Conservation (phyloP, 345 rosid genomes). For the Hibiscus syriacus region DNA sequence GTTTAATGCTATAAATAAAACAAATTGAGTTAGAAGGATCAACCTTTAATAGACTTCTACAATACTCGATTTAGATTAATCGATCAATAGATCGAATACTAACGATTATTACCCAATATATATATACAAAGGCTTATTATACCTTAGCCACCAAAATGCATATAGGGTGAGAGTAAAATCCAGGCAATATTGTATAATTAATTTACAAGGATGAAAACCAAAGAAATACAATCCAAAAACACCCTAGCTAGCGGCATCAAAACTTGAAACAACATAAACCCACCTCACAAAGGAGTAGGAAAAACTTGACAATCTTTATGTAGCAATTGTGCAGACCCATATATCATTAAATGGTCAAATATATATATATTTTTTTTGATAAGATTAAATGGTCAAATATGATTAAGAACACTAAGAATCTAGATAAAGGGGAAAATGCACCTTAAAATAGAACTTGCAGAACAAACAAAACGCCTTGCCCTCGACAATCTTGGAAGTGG, state of each 20-base stretch:
- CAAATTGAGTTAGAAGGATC: too few species aligned
- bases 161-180: not conserved
- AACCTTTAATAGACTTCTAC: too few species aligned
- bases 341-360: constrained; percentile 18
- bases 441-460: constrained; percentile 23
- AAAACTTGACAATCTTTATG: constrained; percentile 5
- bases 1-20: too few species aligned
- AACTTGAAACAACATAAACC: constrained; percentile 15
- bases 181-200: not conserved
- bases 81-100: too few species aligned
- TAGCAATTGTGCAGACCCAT: constrained; percentile 19
- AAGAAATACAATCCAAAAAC: not conserved
- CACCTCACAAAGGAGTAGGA: constrained; percentile 8
- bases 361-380: too few species aligned
- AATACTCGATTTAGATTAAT: too few species aligned
- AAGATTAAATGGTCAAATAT: constrained; percentile 14
- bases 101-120: too few species aligned
- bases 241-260: constrained; percentile 10
- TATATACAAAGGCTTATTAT: too few species aligned
- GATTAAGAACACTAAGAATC: constrained; percentile 6
- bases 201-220: not conserved
- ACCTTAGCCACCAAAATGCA: too few species aligned
- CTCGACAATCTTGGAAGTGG: constrained; percentile 24
- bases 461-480: constrained; percentile 17
- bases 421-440: not conserved